These are phyloP conservation scores for Tympanopsis confertula DNA, from an alignment of 2,329 filamentous ascomycete species.

Conservation along the genomic window DNA sequence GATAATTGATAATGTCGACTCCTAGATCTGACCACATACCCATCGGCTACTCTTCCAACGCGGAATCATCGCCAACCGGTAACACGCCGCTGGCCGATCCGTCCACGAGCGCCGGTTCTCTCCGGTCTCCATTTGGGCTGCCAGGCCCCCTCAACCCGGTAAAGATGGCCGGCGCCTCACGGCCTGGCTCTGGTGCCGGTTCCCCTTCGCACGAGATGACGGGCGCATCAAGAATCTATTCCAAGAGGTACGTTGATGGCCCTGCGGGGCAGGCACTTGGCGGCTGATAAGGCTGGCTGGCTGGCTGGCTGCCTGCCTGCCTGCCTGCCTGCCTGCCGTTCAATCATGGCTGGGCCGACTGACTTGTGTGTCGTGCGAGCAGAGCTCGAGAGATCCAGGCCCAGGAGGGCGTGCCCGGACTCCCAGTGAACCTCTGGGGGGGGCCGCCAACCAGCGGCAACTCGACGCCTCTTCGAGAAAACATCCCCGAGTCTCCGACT, in stretches of 20 bases:
- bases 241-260: constrained; percentile 65
- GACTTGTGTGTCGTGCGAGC: constrained; percentile 5
- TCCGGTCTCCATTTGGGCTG: constrained; percentile 65
- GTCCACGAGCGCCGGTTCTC: constrained; percentile 34
- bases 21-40: constrained; percentile 77
- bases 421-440: constrained; percentile 70
- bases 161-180: constrained; percentile 47
- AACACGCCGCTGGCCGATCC: constrained; percentile 73
- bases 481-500: constrained; percentile 90
- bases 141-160: constrained; percentile 48
- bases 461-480: constrained; percentile 90
- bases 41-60: constrained; percentile 67
- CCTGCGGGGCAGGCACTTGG: constrained; percentile 6
- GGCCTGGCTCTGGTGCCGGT: constrained; percentile 83
- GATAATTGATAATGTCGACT: constrained; percentile 88
- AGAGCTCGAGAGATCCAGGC: constrained; percentile 95
- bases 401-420: constrained; percentile 72
- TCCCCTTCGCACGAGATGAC: constrained; percentile 88
- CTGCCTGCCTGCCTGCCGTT: constrained; percentile 7
- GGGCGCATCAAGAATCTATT: constrained; percentile 64
- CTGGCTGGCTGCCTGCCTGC: constrained; percentile 3
- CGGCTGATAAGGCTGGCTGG: neutral
- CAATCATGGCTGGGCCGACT: constrained; percentile 1
- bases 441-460: constrained; percentile 92
- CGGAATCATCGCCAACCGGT: constrained; percentile 63